These are phyloP conservation scores for Isoetes engelmannii DNA, from an alignment of 83 land plant species.

Conservation along the genomic window DNA sequence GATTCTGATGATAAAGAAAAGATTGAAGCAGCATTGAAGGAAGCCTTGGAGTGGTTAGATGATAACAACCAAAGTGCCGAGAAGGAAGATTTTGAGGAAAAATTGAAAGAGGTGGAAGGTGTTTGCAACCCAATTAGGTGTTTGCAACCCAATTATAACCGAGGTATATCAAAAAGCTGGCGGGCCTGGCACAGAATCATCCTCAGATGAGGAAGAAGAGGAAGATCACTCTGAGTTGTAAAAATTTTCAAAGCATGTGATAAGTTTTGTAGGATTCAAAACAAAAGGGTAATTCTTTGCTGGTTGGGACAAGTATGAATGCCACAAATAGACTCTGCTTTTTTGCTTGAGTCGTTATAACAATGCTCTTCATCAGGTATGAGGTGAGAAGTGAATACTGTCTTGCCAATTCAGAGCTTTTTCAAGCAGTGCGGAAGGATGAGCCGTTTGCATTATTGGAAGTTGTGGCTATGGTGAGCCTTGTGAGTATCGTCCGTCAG, in stretches of 20 bases:
- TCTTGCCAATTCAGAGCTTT: no score
- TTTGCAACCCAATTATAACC: constrained; percentile 67
- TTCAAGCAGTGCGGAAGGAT: no score
- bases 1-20: constrained; percentile 65
- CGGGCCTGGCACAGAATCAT: constrained; percentile 30
- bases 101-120: constrained; percentile 70
- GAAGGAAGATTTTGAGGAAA: constrained; percentile 86
- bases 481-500: no score
- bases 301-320: no score
- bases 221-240: constrained; percentile 13
- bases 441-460: no score
- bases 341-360: no score
- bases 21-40: constrained; percentile 60
- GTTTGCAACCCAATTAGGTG: constrained; percentile 71
- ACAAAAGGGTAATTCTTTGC: no score
- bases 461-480: no score
- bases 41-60: constrained; percentile 81
- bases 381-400: no score
- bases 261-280: no score
- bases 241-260: neutral
- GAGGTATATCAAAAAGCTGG: constrained; percentile 64
- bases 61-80: constrained; percentile 65
- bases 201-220: constrained; percentile 36
- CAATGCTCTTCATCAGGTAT: no score
- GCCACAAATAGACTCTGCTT: no score